Evolutionary conservation across 176 grass and related monocot genomes (phyloP), one percentile per base, ranked within the genome.

Genomic region (Oryza brachyantha): DNA sequence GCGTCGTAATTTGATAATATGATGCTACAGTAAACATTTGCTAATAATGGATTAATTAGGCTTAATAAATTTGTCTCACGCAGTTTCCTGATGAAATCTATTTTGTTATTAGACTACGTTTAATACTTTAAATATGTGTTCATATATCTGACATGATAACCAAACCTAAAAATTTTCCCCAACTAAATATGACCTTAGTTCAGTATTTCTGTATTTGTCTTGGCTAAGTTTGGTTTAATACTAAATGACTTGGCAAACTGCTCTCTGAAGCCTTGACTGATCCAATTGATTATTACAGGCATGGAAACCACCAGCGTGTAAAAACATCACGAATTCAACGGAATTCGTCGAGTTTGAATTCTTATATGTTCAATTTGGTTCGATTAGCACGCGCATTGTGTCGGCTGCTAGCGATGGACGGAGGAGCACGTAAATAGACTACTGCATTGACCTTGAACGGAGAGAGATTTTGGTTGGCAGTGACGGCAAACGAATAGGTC

Each of bases 401-500:
- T 48, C 25, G 13, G 5, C 57, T 63, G 52, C 52, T 22, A 57
- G n/a, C 52, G n/a, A 9, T 57, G 61, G 74, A 84, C 65, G 74
- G 52, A 73, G 74, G 65, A 55, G 52, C 19, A 55, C 43, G 62
- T 32, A 0, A n/a, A 31, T n/a, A 64, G 27, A 37, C 19, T 70
- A 40, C 19, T 70, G 29, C 55, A 39, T 84, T 78, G 74, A 84
- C 74, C 82, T 63, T 42, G 82, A 77, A 67, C 28, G 13, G 8
- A 31, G 12, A 31, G 12, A 74, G 29, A 19, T 48, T 29, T 48
- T 42, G 28, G 25, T 2, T 13, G 24, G 40, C 58, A 14, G 36
- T n/a, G 73, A 13, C 37, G 36, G 46, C 62, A 12, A 76, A 45
- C 37, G 62, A 75, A 60, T 3, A 6, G 19, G 31, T 34, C 24